Conservation (phyloP, 805 yeast genomes). For the Candida tallmaniae region DNA sequence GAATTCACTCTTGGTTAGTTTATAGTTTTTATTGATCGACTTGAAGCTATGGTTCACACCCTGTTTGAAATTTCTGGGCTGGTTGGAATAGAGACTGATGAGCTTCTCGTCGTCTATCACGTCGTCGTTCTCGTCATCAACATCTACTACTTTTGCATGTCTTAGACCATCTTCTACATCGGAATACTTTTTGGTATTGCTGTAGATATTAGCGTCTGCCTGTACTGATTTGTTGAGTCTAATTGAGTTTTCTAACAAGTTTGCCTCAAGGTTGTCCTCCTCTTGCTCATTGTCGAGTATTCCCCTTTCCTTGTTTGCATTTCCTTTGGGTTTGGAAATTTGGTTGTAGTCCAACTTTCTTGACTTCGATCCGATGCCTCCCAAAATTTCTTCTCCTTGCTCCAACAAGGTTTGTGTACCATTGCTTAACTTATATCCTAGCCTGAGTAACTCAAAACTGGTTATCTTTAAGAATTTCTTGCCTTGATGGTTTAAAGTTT, state of each 20-base stretch:
- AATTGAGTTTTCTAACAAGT: constrained; percentile 10
- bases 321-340: no score
- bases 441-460: constrained; percentile 70
- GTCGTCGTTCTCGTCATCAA: constrained; percentile 16
- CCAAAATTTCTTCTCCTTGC: constrained; percentile 71
- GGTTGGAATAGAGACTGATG: constrained; percentile 78
- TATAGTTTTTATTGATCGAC: constrained; percentile 64
- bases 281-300: no score
- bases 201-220: constrained; percentile 8
- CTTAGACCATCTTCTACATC: constrained; percentile 26
- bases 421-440: constrained; percentile 81
- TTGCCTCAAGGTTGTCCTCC: neutral
- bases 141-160: constrained; percentile 13
- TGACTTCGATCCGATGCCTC: constrained; percentile 64
- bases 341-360: constrained; percentile 18
- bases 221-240: constrained; percentile 7
- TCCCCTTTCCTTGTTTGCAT: constrained; percentile 5
- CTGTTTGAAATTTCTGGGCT: constrained; percentile 65
- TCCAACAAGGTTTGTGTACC: constrained; percentile 84
- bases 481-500: constrained; percentile 75
- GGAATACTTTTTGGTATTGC: constrained; percentile 9
- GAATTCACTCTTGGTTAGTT: constrained; percentile 61
- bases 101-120: constrained; percentile 28
- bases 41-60: constrained; percentile 75
- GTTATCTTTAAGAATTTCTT: constrained; percentile 70